phyloP scores from a whole-genome alignment of 129 eudicot species.

The sunflower (Helianthus annuus) region HanXRQr2.0-SUNRISE NC_035444.2:5706029-5706528 shows the following conservation, averaged over 20 bases:
- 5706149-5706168: slow-evolving; percentile 39
- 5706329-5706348: slow-evolving; percentile 28
- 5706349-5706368: slow-evolving; percentile 1
- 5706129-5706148: slow-evolving; percentile 42
- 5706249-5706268: slow-evolving; percentile 27
- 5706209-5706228: slow-evolving; percentile 20
- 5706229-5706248: slow-evolving; percentile 32
- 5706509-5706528: slow-evolving; percentile 72
- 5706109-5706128: slow-evolving; percentile 16
- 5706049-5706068: no score
- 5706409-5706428: slow-evolving; percentile 41
- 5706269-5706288: slow-evolving; percentile 24
- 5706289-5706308: slow-evolving; percentile 36
- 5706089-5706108: slow-evolving; percentile 7
- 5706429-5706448: slow-evolving; percentile 34
- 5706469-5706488: slow-evolving; percentile 32
- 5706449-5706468: slow-evolving; percentile 40
- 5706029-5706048: no score
- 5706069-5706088: neutral
- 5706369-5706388: slow-evolving; percentile 6
- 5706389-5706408: slow-evolving; percentile 32
- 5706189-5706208: slow-evolving; percentile 29
- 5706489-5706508: slow-evolving; percentile 22
- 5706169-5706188: slow-evolving; percentile 49
- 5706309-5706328: slow-evolving; percentile 26